A percentile compares a stretch with the other conserved stretches of the same genome.
Conservation (phyloP, 2,329 filamentous ascomycete species). For the Thielaviopsis euricoi region DNA sequence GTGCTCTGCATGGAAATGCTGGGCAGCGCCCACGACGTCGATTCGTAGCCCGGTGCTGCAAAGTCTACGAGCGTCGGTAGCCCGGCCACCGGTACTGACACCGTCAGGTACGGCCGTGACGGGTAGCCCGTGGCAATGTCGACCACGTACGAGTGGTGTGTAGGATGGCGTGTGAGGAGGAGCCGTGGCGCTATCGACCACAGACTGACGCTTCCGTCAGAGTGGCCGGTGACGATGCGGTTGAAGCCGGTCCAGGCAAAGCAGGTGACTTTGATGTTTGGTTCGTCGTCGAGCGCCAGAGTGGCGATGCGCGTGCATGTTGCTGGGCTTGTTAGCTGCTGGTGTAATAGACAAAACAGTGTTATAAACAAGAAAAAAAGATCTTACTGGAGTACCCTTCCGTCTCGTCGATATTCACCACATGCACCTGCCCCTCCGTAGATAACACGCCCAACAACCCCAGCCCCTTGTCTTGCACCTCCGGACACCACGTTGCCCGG, state of each 20-base stretch:
- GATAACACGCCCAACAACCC: conserved; percentile 33
- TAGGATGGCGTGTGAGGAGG: conserved; percentile 33
- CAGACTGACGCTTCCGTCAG: conserved; percentile 37
- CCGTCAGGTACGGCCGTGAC: conserved; percentile 37
- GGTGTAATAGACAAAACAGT: not conserved
- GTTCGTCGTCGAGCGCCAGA: conserved; percentile 29
- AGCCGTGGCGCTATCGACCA: conserved; percentile 37
- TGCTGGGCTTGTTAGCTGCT: no score
- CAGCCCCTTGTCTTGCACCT: conserved; percentile 20
- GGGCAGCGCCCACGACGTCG: conserved; percentile 34
- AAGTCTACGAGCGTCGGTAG: conserved; percentile 36
- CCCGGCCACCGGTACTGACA: conserved; percentile 37
- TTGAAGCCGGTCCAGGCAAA: conserved; percentile 40
- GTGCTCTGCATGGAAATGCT: conserved; percentile 35
- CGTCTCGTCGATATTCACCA: conserved; percentile 26
- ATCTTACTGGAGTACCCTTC: conserved; percentile 15
- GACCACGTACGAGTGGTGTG: conserved; percentile 37
- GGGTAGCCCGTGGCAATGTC: conserved; percentile 40
- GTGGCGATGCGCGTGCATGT: conserved; percentile 30
- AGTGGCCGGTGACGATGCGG: conserved; percentile 36
- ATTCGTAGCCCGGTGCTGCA: conserved; percentile 33
- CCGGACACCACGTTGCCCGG: conserved; percentile 37
- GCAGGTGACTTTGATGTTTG: conserved; percentile 31
- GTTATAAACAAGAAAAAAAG: not conserved
- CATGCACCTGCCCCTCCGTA: conserved; percentile 32